Conservation (phyloP, 768 basidiomycete species). For the Collybiopsis luxurians region DNA sequence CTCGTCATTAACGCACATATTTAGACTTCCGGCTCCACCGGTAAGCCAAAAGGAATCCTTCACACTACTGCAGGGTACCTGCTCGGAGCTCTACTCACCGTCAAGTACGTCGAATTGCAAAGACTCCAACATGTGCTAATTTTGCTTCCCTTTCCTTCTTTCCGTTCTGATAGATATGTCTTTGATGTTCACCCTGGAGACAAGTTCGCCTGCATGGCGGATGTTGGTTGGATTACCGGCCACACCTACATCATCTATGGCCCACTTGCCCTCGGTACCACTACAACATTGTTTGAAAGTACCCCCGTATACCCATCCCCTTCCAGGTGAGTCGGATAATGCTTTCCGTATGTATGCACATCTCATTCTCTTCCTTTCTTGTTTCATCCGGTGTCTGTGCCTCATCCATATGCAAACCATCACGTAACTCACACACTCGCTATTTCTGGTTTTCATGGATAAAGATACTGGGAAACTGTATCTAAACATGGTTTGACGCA, state of each 20-base stretch:
- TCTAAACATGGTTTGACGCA: conserved; percentile 93
- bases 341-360: no score
- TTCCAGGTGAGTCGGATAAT: conserved; percentile 35
- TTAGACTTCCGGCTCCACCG: conserved; percentile 91
- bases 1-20: conserved; percentile 10
- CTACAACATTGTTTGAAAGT: conserved; percentile 92
- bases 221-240: conserved; percentile 98
- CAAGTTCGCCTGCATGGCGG: conserved; percentile 97
- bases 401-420: neutral
- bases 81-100: conserved; percentile 85
- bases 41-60: conserved; percentile 96
- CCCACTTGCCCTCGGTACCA: conserved; percentile 80
- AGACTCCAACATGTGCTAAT: neutral
- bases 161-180: conserved; percentile 33
- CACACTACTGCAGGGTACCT: conserved; percentile 89
- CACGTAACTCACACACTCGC: no score
- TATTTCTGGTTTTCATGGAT: neutral
- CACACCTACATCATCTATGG: conserved; percentile 97
- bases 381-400: neutral
- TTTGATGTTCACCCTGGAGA: conserved; percentile 98
- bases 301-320: conserved; percentile 97
- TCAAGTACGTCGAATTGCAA: conserved; percentile 62
- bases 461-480: conserved; percentile 92
- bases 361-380: no score
- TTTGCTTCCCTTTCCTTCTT: neutral